These are phyloP conservation scores for Neopestalotiopsis sp. DNA, from an alignment of 2,329 filamentous ascomycete species.

Conservation along the genomic window DNA sequence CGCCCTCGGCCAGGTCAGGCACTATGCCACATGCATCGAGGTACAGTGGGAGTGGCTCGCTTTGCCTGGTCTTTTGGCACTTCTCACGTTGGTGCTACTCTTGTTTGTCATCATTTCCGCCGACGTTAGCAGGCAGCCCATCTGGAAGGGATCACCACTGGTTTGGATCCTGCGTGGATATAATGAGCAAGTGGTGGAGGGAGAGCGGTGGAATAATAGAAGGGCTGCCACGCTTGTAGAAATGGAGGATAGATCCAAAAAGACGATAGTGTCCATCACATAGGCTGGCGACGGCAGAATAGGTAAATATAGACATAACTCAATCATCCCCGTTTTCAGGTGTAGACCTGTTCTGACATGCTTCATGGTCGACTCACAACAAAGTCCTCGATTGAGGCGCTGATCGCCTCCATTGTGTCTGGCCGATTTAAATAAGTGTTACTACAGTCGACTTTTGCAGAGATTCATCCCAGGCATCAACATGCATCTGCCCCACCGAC, in stretches of 20 bases:
- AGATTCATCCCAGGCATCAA: neutral
- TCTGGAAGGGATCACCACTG: conserved; percentile 16
- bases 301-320: no score
- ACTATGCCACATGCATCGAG: conserved; percentile 9
- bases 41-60: conserved; percentile 17
- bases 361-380: no score
- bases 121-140: neutral
- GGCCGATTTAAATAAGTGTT: neutral
- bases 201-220: neutral
- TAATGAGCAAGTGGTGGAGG: neutral
- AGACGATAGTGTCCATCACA: neutral
- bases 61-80: conserved; percentile 6
- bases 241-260: neutral
- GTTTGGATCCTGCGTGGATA: neutral
- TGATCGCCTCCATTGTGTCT: neutral
- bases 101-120: neutral
- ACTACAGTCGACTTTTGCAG: neutral
- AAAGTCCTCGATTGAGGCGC: no score
- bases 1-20: neutral
- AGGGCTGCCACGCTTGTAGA: neutral
- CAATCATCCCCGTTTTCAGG: no score
- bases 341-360: no score
- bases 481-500: neutral
- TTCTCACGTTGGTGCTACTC: neutral
- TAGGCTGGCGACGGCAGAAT: neutral